Base-by-base conservation (phyloP, 129 eudicot species). In the Pulicaria dysenterica region DNA sequence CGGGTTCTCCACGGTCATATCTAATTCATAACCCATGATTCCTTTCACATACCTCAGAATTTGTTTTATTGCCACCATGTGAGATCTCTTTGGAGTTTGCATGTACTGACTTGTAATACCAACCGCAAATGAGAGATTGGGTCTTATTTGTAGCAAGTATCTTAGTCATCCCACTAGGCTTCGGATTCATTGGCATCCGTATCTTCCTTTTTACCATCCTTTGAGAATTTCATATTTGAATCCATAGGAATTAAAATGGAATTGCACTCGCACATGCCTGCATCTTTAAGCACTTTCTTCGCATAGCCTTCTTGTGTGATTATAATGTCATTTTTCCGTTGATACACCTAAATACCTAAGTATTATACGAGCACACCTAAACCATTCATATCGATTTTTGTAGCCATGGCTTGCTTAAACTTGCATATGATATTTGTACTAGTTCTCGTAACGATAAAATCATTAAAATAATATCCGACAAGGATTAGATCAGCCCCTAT, bases 11-110 rank as follows among this genome's bases (percentile, higher is more conserved):
- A 13, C 8, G 34, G 3, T 0, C 4, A 55, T 65, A 76, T 1
- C 6, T 31, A 8, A 66, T 46, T 69, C 74, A 36, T 41, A 57
- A 39, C 61, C 40, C 0, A 5, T 11, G 5, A 72, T 77, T 19
- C 82, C 76, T 15, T 77, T 58, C 2, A 77, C 10, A 16, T 80
- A 74, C 36, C 69, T 50, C n/a, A 80, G 17, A 0, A 80, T 15
- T 39, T 62, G 64, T 10, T 74, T 80, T 10, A 63, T 11, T 1
- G 69, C 79, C 10, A 3, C 12, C 0, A 41, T 6, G 40, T 80
- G 76, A 9, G 17, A 12, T 8, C 58, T 31, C 5, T 62, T 80
- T 7, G 75, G 80, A 3, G 37, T 42, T 10, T 56, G 16, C 70
- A 73, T 73, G 53, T 14, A 80, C 34, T 57, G 14, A 14, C 60